Conservation (phyloP, 1,284 basidiomycete species). For the Microbotryum saponariae region DNA sequence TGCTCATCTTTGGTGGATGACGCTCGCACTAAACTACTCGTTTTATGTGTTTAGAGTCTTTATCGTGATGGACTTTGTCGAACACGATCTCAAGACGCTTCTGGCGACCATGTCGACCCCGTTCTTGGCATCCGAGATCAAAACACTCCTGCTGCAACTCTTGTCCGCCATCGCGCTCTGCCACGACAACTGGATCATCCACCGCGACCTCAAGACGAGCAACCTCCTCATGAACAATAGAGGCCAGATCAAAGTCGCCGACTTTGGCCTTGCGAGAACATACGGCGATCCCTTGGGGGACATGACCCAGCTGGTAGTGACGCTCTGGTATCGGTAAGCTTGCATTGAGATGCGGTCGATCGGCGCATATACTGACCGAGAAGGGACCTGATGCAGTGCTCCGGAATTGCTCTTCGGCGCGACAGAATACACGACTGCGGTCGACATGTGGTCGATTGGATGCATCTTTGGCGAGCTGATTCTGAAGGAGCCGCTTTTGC, state of each 20-base stretch:
- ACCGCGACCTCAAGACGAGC: slow-evolving; percentile 94
- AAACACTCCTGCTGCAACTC: slow-evolving; percentile 88
- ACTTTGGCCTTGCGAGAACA: slow-evolving; percentile 91
- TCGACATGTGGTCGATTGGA: slow-evolving; percentile 99
- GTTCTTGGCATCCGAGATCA: slow-evolving; percentile 95
- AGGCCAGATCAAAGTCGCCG: slow-evolving; percentile 95
- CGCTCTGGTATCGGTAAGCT: slow-evolving; percentile 91
- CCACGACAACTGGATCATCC: slow-evolving; percentile 94
- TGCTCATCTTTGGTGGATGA: neutral
- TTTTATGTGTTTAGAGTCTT: slow-evolving; percentile 27
- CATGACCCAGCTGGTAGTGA: slow-evolving; percentile 95
- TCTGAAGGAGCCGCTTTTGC: slow-evolving; percentile 85
- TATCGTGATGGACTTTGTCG: slow-evolving; percentile 60
- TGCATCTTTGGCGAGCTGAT: slow-evolving; percentile 98
- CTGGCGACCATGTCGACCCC: slow-evolving; percentile 87
- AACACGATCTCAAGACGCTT: slow-evolving; percentile 96
- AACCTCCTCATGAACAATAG: slow-evolving; percentile 98
- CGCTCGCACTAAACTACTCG: neutral
- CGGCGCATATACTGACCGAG: too few species aligned
- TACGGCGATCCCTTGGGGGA: slow-evolving; percentile 93
- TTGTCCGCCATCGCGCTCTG: slow-evolving; percentile 87
- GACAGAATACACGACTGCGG: slow-evolving; percentile 84
- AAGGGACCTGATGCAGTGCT: slow-evolving; percentile 52
- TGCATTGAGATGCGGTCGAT: neutral
- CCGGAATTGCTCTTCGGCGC: slow-evolving; percentile 93